Evolutionary conservation across 2,329 filamentous ascomycete genomes (phyloP), one percentile per base, ranked within the genome.

Genomic region (Ceratocystis eucalypticola): DNA sequence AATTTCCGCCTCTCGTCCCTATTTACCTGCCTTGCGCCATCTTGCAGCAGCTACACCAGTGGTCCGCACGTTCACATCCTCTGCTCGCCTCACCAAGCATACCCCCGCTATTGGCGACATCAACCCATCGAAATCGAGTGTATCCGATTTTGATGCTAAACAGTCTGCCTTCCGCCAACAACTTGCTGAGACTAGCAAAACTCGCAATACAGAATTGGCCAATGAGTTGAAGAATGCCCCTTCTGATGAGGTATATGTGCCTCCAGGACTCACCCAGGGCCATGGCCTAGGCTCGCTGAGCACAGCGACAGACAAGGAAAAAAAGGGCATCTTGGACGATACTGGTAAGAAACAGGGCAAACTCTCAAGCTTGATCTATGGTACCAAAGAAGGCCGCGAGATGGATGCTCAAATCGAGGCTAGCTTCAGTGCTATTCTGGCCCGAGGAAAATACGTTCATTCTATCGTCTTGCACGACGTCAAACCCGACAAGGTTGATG

Each of bases 391-490:
- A 77, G 94, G 92, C 41, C 86, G 92, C 69, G 89, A 96, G 78
- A 84, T 96, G 75, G 94, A 99, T 73, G 88, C 89, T 70, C 93
- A 97, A 78, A 93, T 99, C 73, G 91, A 97, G 79, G 87, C 92
- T 67, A 95, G 89, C 74, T 99, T 97, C 79, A 95, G 89, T 64
- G 92, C 96, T 76, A 89, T 97, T 57, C 80, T 99, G 59, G 94
- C 94, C 28, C 84, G 94, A 70, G 94, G 94, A 74, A 99, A 99
- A 79, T 99, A 99, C 73, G 92, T 99, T 65, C 94, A 99, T 77
- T 95, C 91, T 61, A 96, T 99, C 75, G 91, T 96, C 68, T 91
- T 96, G 74, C 94, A 99, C 79, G 85, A 95, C 69, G 94, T 99
- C 70, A 91, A 95, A 78, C 91, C 92, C 69, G 91, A 96, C 72